phyloP scores from a whole-genome alignment of 192 early-diverging fungal species.

The Funneliformis mosseae region DNA sequence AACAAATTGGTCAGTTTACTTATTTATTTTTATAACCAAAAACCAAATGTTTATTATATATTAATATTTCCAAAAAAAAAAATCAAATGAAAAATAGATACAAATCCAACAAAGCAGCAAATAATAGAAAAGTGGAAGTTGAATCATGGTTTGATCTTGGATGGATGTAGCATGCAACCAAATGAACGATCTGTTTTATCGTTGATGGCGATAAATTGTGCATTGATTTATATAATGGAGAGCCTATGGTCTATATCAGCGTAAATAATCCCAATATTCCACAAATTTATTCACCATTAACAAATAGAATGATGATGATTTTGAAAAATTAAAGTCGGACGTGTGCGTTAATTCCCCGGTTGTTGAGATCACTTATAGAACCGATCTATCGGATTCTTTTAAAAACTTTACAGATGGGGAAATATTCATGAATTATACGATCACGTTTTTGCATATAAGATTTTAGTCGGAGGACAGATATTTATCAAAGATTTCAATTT shows the following conservation, averaged over 20 bases:
- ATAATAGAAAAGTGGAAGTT: neutral
- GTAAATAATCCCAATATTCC: neutral
- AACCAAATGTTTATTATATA: neutral
- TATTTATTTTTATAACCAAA: neutral
- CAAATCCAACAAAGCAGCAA: neutral
- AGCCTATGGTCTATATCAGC: neutral
- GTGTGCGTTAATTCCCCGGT: neutral
- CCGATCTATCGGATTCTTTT: neutral
- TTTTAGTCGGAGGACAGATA: neutral
- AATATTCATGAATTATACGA: neutral
- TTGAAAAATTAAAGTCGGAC: neutral
- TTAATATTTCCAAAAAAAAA: neutral
- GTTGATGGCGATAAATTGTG: neutral
- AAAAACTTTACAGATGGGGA: neutral
- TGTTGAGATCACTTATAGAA: neutral
- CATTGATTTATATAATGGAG: neutral
- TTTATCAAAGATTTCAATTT: neutral
- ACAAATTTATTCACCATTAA: neutral
- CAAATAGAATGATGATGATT: neutral
- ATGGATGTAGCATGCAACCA: neutral
- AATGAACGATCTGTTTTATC: neutral
- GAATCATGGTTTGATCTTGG: neutral
- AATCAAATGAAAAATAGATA: neutral
- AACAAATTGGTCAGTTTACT: neutral
- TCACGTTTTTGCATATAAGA: neutral